Evolutionary conservation across 331 rosid genomes (phyloP).

Genomic region (Ulmus americana): DNA sequence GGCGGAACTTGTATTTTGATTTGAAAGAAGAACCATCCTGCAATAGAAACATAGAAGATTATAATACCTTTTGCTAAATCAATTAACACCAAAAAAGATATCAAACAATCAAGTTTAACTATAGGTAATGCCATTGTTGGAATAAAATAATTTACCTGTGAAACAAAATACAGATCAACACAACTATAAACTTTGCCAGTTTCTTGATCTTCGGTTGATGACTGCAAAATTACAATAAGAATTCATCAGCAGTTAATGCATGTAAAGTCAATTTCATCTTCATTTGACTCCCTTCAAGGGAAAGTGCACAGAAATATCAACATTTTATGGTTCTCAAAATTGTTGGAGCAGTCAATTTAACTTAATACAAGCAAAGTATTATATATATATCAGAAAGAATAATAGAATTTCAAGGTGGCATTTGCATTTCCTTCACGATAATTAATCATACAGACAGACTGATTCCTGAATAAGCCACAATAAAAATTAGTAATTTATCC

Average conservation of each 20-base stretch:
- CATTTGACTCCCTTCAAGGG: not conserved
- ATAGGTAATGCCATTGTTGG: not conserved
- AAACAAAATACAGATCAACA: conserved; percentile 77
- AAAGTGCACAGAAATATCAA: not conserved
- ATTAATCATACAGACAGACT: not conserved
- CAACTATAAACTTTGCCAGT: conserved; percentile 61
- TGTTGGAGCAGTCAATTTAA: not conserved
- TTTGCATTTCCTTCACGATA: not conserved
- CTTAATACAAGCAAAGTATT: not conserved
- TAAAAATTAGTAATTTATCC: not conserved
- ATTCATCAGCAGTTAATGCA: conserved; percentile 18
- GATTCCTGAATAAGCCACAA: not conserved
- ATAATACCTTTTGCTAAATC: conserved; percentile 1
- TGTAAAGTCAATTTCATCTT: not conserved
- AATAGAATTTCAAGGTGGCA: not conserved
- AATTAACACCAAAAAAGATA: not conserved
- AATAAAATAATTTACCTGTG: conserved; percentile 55
- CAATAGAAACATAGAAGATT: conserved; percentile 33
- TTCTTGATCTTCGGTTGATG: conserved; percentile 73
- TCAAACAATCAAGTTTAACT: not conserved
- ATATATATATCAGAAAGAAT: not conserved
- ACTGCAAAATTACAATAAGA: conserved; percentile 51
- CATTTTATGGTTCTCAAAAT: not conserved
- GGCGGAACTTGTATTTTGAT: conserved; percentile 73
- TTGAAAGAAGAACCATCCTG: conserved; percentile 94